Conservation (phyloP, 306 rosid species). For the Hippophae tibetana region DNA sequence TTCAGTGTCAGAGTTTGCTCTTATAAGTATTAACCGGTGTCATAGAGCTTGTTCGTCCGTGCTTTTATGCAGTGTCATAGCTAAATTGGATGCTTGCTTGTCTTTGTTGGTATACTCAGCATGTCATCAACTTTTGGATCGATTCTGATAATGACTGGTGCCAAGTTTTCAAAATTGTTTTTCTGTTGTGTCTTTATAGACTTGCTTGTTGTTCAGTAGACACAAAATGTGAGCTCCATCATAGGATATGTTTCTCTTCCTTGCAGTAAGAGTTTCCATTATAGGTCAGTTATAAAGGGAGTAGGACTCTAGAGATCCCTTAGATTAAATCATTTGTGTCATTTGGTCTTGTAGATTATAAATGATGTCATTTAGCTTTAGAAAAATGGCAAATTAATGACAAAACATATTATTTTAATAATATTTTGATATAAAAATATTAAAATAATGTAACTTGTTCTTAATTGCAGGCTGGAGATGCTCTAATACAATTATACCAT, state of each 20-base stretch:
- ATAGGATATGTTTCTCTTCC: neutral
- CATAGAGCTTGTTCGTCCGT: neutral
- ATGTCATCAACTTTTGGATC: neutral
- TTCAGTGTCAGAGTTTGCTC: too few species aligned
- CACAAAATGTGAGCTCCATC: neutral
- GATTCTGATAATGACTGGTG: neutral
- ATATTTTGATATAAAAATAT: too few species aligned
- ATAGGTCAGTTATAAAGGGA: too few species aligned
- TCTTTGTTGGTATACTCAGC: conserved; percentile 1
- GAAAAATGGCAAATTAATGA: too few species aligned
- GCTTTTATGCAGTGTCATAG: neutral
- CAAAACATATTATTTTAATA: too few species aligned
- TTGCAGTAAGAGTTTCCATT: neutral
- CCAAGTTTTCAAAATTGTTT: neutral
- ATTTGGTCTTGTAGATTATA: too few species aligned
- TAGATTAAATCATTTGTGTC: too few species aligned
- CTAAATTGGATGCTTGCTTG: neutral
- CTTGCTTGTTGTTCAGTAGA: neutral
- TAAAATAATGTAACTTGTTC: too few species aligned
- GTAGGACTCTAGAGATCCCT: too few species aligned
- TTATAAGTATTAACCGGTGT: neutral
- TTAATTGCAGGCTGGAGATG: conserved; percentile 85
- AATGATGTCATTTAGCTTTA: too few species aligned
- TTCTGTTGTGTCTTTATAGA: neutral
- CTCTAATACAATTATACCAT: conserved; percentile 82